Percentiles rank a stretch among this genome's conserved stretches.
Evolutionary conservation across 352 stramenopile species (phyloP).

Genomic region (Nothophytophthora sp.): DNA sequence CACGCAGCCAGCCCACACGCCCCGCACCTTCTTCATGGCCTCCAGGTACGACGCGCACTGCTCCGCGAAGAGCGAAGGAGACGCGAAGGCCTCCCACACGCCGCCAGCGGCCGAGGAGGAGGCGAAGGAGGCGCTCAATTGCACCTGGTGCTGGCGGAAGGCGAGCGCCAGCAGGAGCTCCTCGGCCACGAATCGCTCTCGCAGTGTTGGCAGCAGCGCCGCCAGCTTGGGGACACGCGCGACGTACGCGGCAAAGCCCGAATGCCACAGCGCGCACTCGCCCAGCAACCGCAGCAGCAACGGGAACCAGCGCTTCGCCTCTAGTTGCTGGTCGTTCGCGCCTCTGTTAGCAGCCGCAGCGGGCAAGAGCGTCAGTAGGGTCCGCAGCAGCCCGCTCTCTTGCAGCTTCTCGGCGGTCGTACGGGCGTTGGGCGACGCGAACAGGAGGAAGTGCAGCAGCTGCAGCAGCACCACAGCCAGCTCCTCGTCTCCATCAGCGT

Average conservation of each 20-base stretch:
- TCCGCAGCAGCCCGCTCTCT: slow-evolving; percentile 47
- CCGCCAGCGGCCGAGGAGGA: neutral
- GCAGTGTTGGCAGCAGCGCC: slow-evolving; percentile 27
- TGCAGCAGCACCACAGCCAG: slow-evolving; percentile 47
- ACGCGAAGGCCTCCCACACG: slow-evolving; percentile 34
- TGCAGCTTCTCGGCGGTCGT: slow-evolving; percentile 38
- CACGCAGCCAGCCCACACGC: too few species aligned
- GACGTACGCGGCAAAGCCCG: slow-evolving; percentile 42
- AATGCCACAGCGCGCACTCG: slow-evolving; percentile 54
- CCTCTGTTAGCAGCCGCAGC: neutral
- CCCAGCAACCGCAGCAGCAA: slow-evolving; percentile 49
- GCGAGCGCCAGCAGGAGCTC: slow-evolving; percentile 37
- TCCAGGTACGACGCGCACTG: slow-evolving; percentile 32
- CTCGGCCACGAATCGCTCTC: slow-evolving; percentile 32
- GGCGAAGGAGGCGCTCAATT: neutral
- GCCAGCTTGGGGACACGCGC: slow-evolving; percentile 40
- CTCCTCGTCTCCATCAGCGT: slow-evolving; percentile 28
- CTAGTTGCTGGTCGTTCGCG: slow-evolving; percentile 1
- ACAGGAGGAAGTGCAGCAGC: slow-evolving; percentile 49
- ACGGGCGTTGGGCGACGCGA: slow-evolving; percentile 22
- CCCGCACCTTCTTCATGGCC: slow-evolving; percentile 48
- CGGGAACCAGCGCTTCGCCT: slow-evolving; percentile 30
- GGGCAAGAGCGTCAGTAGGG: slow-evolving; percentile 41
- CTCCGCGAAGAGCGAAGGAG: slow-evolving; percentile 26
- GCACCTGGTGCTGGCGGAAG: slow-evolving; percentile 38